Conservation (phyloP, 305 asterid species). For the Fraxinus dipetala region DNA sequence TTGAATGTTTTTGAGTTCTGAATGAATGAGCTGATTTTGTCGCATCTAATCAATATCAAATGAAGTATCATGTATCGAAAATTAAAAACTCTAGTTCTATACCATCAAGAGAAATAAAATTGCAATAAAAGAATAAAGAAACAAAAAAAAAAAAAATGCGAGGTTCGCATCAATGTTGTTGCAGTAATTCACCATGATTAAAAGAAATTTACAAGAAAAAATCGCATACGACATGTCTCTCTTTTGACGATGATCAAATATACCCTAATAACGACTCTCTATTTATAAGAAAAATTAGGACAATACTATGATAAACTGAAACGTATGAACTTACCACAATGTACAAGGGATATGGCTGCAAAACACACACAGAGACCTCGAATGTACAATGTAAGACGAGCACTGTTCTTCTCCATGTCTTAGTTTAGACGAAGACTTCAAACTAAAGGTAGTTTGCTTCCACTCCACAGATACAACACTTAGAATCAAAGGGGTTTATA, state of each 20-base stretch:
- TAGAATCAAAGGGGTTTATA: not conserved
- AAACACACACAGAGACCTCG: slow-evolving; percentile 31
- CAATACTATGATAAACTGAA: not conserved
- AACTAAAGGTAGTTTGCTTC: not conserved
- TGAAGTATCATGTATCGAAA: not conserved
- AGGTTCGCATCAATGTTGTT: not conserved
- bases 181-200: no score
- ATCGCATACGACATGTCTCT: not conserved
- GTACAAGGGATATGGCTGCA: slow-evolving; percentile 32
- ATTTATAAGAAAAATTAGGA: not conserved
- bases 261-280: not conserved
- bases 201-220: not conserved
- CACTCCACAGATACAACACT: not conserved
- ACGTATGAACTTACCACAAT: slow-evolving; percentile 37
- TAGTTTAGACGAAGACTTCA: not conserved
- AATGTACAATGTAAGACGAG: slow-evolving; percentile 15
- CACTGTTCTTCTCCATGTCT: slow-evolving; percentile 38
- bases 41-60: slow-evolving; percentile 38
- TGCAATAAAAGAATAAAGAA: not conserved
- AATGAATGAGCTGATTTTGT: slow-evolving; percentile 23
- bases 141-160: no score
- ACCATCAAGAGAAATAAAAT: not conserved
- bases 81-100: not conserved
- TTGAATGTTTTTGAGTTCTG: slow-evolving; percentile 18
- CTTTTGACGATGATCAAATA: not conserved